These are phyloP conservation scores for Barnettozyma siamensis DNA, from an alignment of 805 yeast species.

Conservation along the genomic window DNA sequence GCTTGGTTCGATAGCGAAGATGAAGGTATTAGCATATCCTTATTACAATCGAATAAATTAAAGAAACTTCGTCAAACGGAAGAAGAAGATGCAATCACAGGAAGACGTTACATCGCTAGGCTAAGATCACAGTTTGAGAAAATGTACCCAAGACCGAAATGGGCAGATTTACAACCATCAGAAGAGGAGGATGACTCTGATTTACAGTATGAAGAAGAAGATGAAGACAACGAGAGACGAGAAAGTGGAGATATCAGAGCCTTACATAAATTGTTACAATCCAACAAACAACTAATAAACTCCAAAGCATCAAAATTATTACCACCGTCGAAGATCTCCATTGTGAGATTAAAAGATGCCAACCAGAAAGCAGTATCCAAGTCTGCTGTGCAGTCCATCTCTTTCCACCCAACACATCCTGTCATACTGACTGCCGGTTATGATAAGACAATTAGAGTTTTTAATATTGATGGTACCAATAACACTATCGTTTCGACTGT, in stretches of 20 bases:
- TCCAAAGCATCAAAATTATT: conserved; percentile 44
- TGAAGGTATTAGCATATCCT: conserved; percentile 59
- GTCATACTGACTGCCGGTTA: conserved; percentile 86
- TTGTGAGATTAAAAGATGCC: conserved; percentile 83
- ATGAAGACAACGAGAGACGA: conserved; percentile 27
- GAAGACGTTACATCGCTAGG: conserved; percentile 55
- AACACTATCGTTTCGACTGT: conserved; percentile 80
- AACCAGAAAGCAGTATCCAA: conserved; percentile 62
- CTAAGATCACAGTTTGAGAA: conserved; percentile 66
- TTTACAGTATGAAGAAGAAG: conserved; percentile 22
- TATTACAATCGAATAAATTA: conserved; percentile 51
- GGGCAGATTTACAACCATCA: conserved; percentile 46
- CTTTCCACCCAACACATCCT: conserved; percentile 84
- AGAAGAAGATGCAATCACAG: conserved; percentile 47
- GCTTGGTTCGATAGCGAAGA: conserved; percentile 94
- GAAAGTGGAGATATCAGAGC: conserved; percentile 37
- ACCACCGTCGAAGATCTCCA: conserved; percentile 66
- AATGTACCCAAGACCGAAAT: conserved; percentile 77
- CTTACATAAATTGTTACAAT: conserved; percentile 31
- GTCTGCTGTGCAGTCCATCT: conserved; percentile 78
- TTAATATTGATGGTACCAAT: conserved; percentile 82
- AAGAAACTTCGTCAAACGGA: conserved; percentile 66
- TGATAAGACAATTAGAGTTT: conserved; percentile 81
- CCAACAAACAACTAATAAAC: conserved; percentile 36
- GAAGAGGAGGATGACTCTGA: conserved; percentile 23